Evolutionary conservation across 2,329 filamentous ascomycete genomes (phyloP).

Genomic region (Sporothrix humicola): DNA sequence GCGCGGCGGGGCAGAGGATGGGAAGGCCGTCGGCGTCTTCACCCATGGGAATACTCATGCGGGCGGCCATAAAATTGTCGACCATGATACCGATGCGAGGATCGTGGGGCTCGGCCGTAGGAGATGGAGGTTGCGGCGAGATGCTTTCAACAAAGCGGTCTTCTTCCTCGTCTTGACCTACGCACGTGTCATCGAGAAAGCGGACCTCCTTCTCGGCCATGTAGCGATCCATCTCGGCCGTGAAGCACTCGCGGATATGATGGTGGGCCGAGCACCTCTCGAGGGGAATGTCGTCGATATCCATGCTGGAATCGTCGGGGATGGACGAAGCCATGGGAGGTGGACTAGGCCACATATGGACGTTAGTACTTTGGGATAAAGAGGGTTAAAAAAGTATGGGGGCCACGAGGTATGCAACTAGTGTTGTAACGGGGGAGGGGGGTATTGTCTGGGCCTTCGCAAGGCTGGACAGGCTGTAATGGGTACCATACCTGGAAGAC

Average conservation of each 20-base stretch:
- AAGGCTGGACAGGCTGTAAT: too few relatives aligned
- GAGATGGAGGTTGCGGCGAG: background rate
- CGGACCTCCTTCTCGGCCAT: background rate
- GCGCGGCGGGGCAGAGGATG: background rate
- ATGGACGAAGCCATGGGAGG: background rate
- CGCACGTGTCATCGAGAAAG: background rate
- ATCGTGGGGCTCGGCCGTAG: background rate
- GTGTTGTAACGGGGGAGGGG: too few relatives aligned
- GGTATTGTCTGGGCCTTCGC: too few relatives aligned
- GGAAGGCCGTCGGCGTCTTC: background rate
- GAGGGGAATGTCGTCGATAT: background rate
- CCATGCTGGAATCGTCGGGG: background rate
- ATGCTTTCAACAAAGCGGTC: background rate
- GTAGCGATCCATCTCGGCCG: slow-evolving; percentile 10
- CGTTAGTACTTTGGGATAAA: too few relatives aligned
- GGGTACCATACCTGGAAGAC: too few relatives aligned
- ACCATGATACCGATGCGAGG: slow-evolving; percentile 3
- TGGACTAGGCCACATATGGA: too few relatives aligned
- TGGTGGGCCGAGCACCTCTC: background rate
- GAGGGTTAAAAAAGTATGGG: too few relatives aligned
- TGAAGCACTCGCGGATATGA: slow-evolving; percentile 5
- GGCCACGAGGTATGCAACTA: too few relatives aligned
- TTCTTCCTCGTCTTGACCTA: background rate
- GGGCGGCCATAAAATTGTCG: background rate
- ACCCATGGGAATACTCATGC: slow-evolving; percentile 10